Evolutionary conservation across 1,284 basidiomycete genomes (phyloP).

Genomic region (Naganishia liquefaciens): DNA sequence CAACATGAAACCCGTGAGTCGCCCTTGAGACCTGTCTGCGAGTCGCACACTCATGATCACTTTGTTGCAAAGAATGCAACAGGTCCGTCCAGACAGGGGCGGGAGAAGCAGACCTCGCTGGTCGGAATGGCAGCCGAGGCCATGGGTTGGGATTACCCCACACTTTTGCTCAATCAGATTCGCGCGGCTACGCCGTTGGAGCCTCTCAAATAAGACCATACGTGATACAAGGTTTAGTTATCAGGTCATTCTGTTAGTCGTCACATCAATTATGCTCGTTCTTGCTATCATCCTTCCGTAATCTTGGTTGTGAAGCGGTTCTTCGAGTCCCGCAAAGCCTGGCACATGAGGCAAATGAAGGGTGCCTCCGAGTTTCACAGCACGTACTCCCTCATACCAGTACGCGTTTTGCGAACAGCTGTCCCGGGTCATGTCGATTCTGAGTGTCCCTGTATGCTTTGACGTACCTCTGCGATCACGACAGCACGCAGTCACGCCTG

Average conservation of each 20-base stretch:
- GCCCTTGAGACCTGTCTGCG: not conserved
- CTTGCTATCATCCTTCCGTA: not conserved
- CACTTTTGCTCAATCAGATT: conserved; percentile 15
- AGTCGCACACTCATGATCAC: not conserved
- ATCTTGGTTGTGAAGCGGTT: too few relatives aligned
- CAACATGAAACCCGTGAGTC: conserved; percentile 46
- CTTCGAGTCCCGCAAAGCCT: too few relatives aligned
- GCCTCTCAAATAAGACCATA: not conserved
- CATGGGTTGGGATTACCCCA: conserved; percentile 30
- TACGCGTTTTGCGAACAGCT: too few relatives aligned
- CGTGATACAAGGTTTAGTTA: too few relatives aligned
- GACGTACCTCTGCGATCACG: too few relatives aligned
- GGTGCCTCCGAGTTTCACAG: too few relatives aligned
- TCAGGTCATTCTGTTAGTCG: too few relatives aligned
- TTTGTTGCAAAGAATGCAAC: conserved; percentile 40
- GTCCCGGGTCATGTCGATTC: too few relatives aligned
- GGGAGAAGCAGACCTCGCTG: conserved; percentile 43
- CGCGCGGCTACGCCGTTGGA: conserved; percentile 27
- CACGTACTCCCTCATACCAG: too few relatives aligned
- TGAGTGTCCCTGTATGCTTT: too few relatives aligned
- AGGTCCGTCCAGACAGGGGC: conserved; percentile 43
- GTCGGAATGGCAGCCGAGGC: conserved; percentile 41
- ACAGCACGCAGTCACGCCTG: too few relatives aligned
- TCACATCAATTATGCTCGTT: not conserved
- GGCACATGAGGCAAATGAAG: too few relatives aligned